Evolutionary conservation across 495 filamentous ascomycete species (phyloP), one percentile per base, ranked within the genome.

Genomic region (Tuber indicum): DNA sequence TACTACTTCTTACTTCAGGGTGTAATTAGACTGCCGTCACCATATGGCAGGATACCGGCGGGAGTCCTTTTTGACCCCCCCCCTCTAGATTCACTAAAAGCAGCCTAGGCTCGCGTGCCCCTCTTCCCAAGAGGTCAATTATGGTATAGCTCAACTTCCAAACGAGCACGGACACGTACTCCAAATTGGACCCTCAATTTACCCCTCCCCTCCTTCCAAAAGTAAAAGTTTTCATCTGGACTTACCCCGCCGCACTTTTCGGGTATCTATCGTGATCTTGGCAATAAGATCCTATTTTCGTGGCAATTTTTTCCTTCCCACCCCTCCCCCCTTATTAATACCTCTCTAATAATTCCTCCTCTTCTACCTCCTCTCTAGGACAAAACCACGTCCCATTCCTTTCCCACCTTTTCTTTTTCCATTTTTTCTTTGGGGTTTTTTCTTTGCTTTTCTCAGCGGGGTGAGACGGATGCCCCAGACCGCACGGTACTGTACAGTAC

Each of bases 241-340:
- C 58, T 62, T 62, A 62, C 58, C 58, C 58, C 58, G 58, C 58
- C n/a, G 58, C 26, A 9, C n/a, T 62, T 32, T 32, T 62, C 58
- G 58, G 58, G n/a, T 62, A 62, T 62, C 58, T 62, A 32, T 62
- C 58, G n/a, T 62, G 58, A 62, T 62, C 58, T 62, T 62, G 58
- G 58, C 58, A 62, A 32, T 12, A 62, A 32, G 2, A 62, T 62
- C 9, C 58, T n/a, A 7, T 3, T 26, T 62, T n/a, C 12, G 10
- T 62, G n/a, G 12, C 58, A 3, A 62, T 32, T 62, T 26, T 58
- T 10, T n/a, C 49, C 23, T 62, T 62, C 32, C 39, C 39, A 2
- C 32, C 32, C 5, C 5, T 16, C 52, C 47, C 47, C 26, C 10
- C 21, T n/a, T n/a, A 58, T n/a, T 12, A 3, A 58, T 32, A 32